Percentiles rank a stretch among this genome's conserved stretches.
Conservation (phyloP, 176 grass and related monocot species). For the barley (Hordeum vulgare) region DNA sequence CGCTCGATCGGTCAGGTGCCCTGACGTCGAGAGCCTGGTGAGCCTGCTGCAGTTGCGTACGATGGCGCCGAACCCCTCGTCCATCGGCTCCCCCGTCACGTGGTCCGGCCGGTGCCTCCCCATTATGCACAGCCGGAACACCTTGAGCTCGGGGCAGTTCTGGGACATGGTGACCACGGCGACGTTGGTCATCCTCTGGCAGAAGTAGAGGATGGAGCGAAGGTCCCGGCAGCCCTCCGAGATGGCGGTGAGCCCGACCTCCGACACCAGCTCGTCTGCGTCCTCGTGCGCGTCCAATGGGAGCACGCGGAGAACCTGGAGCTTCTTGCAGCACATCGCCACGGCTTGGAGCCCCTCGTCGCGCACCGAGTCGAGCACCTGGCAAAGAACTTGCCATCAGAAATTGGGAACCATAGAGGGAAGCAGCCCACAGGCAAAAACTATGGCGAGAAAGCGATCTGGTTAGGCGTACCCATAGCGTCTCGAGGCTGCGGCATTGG, state of each 20-base stretch:
- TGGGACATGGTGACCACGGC: slow-evolving; percentile 67
- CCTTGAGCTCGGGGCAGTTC: slow-evolving; percentile 69
- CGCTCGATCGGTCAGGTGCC: slow-evolving; percentile 69
- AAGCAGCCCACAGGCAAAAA: neutral
- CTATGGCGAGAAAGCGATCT: neutral
- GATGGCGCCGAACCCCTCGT: slow-evolving; percentile 87
- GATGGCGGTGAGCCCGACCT: slow-evolving; percentile 64
- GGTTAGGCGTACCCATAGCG: slow-evolving; percentile 63
- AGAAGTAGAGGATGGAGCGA: slow-evolving; percentile 78
- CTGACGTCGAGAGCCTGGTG: slow-evolving; percentile 81
- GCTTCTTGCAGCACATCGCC: slow-evolving; percentile 61
- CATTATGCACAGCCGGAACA: slow-evolving; percentile 97
- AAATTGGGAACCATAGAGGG: neutral
- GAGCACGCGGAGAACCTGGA: slow-evolving; percentile 70
- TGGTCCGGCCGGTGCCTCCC: slow-evolving; percentile 64
- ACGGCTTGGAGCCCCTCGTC: slow-evolving; percentile 69
- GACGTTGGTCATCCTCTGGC: slow-evolving; percentile 87
- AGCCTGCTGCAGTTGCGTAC: slow-evolving; percentile 89
- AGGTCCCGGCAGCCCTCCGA: slow-evolving; percentile 69
- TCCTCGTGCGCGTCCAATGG: slow-evolving; percentile 63
- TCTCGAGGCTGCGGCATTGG: slow-evolving; percentile 73
- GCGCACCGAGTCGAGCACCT: slow-evolving; percentile 81
- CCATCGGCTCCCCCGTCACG: slow-evolving; percentile 61
- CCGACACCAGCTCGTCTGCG: slow-evolving; percentile 68
- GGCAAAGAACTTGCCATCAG: slow-evolving; percentile 2